phyloP scores from a whole-genome alignment of 768 basidiomycete species.

The Mycena chlorophos region DNA sequence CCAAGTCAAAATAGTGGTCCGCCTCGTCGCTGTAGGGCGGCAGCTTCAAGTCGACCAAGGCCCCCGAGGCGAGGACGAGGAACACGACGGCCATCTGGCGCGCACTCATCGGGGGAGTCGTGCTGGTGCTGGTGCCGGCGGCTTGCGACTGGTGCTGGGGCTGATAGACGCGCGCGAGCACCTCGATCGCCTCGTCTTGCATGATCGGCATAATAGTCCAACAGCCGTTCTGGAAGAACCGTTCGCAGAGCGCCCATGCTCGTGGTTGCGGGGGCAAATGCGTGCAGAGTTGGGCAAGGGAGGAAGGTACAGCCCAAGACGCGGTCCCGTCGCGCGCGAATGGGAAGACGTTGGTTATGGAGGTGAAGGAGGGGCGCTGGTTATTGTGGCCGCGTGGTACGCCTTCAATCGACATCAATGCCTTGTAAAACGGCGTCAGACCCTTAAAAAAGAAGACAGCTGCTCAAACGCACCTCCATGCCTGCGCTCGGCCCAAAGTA shows the following conservation, averaged over 20 bases:
- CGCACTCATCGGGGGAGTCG: background rate
- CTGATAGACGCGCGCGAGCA: slow-evolving; percentile 9
- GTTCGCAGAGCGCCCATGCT: slow-evolving; percentile 45
- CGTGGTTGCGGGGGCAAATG: slow-evolving; percentile 36
- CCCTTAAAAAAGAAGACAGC: background rate
- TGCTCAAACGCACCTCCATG: slow-evolving; percentile 38
- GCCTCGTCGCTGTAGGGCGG: slow-evolving; percentile 37
- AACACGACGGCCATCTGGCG: slow-evolving; percentile 25
- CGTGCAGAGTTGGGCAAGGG: slow-evolving; percentile 27
- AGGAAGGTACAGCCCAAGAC: slow-evolving; percentile 20
- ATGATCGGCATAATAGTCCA: slow-evolving; percentile 47
- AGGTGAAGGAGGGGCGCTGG: slow-evolving; percentile 5
- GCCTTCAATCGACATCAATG: slow-evolving; percentile 19
- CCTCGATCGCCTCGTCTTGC: slow-evolving; percentile 48
- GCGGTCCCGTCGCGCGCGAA: slow-evolving; percentile 23
- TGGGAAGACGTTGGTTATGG: slow-evolving; percentile 28
- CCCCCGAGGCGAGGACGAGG: slow-evolving; percentile 23
- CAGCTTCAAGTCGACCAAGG: slow-evolving; percentile 27
- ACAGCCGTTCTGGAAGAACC: slow-evolving; percentile 42
- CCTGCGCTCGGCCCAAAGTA: slow-evolving; percentile 54
- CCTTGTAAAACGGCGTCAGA: no score
- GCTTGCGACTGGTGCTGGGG: no score
- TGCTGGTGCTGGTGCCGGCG: background rate
- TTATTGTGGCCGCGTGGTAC: background rate
- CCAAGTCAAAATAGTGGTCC: slow-evolving; percentile 48